Base-by-base conservation (phyloP, 495 filamentous ascomycete species). In the Penicillium paxilli region DNA sequence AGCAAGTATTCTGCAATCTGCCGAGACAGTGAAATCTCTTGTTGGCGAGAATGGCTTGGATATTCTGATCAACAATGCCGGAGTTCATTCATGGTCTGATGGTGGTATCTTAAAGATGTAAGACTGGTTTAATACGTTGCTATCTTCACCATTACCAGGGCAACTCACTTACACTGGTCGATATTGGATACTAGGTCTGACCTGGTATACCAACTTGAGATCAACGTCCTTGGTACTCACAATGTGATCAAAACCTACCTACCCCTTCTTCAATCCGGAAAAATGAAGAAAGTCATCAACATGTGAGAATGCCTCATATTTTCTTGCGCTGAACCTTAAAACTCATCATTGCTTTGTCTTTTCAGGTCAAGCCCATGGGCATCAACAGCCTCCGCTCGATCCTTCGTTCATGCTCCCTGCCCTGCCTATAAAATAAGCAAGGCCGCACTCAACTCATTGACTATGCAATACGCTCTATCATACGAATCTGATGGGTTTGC, bases 371-470 rank as follows among this genome's bases (percentile, higher is more conserved):
- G 65, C 20, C 67, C 56, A 1, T 50, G 71, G 14, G 76, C 69
- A 11, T 76, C 76, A 1, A 68, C 71, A 28, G 46, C 59, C 1
- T 22, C 19, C 8, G 62, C 68, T 6, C 19, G n/a, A 1, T 26
- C 46, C 3, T 62, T 60, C n/a, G 23, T 40, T 12, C 53, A 44
- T 20, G 51, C 62, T 12, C 66, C 71, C n/a, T 62, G 47, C 16
- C 74, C 75, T 30, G 73, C 70, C 1, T 80, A 81, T 62, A 77
- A 75, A 38, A 69, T 79, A 57, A 68, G 67, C 45, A 81, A 80
- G 57, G 68, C 73, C 1, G 74, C 74, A 1, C 47, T 76, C 20
- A 77, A 80, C 47, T 66, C 72, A 47, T 52, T 80, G 23, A 78
- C 73, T 4, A 68, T 73, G 1, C 73, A 77, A 49, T 77, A 77